phyloP scores from a whole-genome alignment of 768 basidiomycete genomes.

The Pleurotus cornucopiae region DNA sequence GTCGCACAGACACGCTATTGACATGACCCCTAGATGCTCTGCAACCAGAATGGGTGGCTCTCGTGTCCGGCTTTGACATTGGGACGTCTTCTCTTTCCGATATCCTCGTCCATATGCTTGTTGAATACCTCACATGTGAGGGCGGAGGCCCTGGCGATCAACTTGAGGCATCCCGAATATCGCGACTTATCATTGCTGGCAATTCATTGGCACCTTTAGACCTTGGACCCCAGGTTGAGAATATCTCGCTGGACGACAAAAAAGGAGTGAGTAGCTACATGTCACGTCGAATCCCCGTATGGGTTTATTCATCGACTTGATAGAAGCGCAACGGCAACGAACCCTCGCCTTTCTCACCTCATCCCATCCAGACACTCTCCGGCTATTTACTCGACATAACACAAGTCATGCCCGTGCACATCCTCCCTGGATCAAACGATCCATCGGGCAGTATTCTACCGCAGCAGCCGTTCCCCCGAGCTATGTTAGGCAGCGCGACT shows the following conservation, averaged over 20 bases:
- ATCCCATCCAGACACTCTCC: slow-evolving; percentile 70
- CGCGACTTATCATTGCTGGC: slow-evolving; percentile 84
- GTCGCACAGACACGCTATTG: not conserved
- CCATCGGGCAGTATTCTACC: slow-evolving; percentile 88
- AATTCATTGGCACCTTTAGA: slow-evolving; percentile 69
- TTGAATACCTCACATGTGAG: slow-evolving; percentile 88
- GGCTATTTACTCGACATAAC: slow-evolving; percentile 72
- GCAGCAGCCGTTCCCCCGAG: slow-evolving; percentile 88
- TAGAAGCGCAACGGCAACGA: slow-evolving; percentile 71
- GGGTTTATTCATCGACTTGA: not conserved
- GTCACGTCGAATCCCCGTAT: not conserved
- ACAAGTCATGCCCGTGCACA: slow-evolving; percentile 75
- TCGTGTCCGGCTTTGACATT: slow-evolving; percentile 82
- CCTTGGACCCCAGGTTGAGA: slow-evolving; percentile 26
- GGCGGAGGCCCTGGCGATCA: slow-evolving; percentile 67
- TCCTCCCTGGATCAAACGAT: slow-evolving; percentile 85
- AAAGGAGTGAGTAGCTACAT: slow-evolving; percentile 46
- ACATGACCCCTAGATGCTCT: slow-evolving; percentile 9
- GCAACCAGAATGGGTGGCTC: slow-evolving; percentile 74
- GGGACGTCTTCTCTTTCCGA: slow-evolving; percentile 60
- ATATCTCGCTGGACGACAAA: slow-evolving; percentile 36
- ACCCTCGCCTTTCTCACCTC: slow-evolving; percentile 60
- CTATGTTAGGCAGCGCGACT: slow-evolving; percentile 76
- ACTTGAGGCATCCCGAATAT: slow-evolving; percentile 62
- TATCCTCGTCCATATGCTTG: slow-evolving; percentile 78